Evolutionary conservation across 106 monocot genomes (phyloP).

Genomic region (Acanthochlamys bracteata): DNA sequence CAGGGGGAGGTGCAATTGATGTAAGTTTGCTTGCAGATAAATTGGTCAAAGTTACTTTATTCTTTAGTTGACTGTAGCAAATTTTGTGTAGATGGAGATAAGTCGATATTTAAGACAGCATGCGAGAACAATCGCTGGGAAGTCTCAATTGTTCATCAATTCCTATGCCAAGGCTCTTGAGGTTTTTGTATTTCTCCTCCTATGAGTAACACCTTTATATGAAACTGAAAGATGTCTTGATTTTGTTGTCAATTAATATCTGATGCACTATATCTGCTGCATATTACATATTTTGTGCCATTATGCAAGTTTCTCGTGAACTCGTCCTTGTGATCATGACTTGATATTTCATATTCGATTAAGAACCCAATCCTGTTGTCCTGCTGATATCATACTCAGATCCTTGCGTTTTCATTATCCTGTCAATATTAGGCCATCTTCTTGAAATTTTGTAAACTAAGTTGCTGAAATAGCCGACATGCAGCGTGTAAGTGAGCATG

Average conservation of each 20-base stretch:
- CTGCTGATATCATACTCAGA: no score
- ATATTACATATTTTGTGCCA: no score
- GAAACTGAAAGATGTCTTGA: no score
- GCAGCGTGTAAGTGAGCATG: no score
- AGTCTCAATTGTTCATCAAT: conserved; percentile 95
- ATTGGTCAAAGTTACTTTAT: not conserved
- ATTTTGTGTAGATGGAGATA: conserved; percentile 72
- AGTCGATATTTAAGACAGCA: conserved; percentile 81
- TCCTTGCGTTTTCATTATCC: no score
- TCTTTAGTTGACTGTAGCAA: not conserved
- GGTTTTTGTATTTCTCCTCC: conserved; percentile 21
- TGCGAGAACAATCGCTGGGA: conserved; percentile 88
- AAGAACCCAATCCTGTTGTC: not conserved
- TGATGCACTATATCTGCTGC: no score
- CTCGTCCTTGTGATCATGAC: not conserved
- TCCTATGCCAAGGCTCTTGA: conserved; percentile 99
- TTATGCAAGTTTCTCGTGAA: no score
- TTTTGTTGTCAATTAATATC: no score
- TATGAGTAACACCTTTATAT: no score
- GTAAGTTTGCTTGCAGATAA: conserved; percentile 24
- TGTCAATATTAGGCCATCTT: no score
- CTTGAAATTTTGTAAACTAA: no score
- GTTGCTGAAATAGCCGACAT: no score
- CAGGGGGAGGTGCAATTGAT: conserved; percentile 99
- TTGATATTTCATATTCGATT: not conserved